Evolutionary conservation across 192 early-diverging fungal species (phyloP), one percentile per base, ranked within the genome.

Genomic region (Dimargaris xerosporica): DNA sequence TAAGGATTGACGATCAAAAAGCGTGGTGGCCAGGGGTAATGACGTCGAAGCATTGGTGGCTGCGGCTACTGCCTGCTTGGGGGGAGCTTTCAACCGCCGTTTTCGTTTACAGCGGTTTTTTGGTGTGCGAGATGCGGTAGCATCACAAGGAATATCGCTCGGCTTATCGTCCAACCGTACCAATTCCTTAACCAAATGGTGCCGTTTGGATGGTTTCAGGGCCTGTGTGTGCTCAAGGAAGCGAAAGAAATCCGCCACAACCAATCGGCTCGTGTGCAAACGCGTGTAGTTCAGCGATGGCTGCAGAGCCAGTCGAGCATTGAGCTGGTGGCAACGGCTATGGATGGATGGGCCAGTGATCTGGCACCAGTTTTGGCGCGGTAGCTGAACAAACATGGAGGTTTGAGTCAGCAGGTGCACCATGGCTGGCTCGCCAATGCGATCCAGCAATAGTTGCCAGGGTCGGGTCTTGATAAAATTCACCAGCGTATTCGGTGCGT

Each of bases 351-450:
- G 29, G 26, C 58, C 58, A 30, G 43, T 44, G n/a, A 60, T 26
- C 26, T 60, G 58, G 7, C 58, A 43, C 41, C 34, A 60, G 21
- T n/a, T 31, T 16, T n/a, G 16, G 11, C 31, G 31, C 16, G 30
- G 21, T 17, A 44, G 39, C 16, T 28, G 41, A 6, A 25, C 34
- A 28, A 60, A 60, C 11, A 60, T n/a, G 34, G 28, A 31, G 21
- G 58, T 60, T 7, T 44, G 25, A 19, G 58, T 60, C 39, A 60
- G n/a, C 5, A 60, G n/a, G 21, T 44, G n/a, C 5, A 43, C 19
- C 58, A 60, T 60, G 58, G 58, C 34, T 41, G 30, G 41, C 26
- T 60, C 58, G 4, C 58, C 58, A n/a, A 60, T 60, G 13, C 42
- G 41, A 5, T 34, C 41, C 39, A 60, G 39, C 1, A 60, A 26